A percentile compares a stretch with the other conserved stretches of the same genome.
These are phyloP conservation scores for Lactifluus pinguis DNA, from an alignment of 768 basidiomycete genomes.

Conservation along the genomic window DNA sequence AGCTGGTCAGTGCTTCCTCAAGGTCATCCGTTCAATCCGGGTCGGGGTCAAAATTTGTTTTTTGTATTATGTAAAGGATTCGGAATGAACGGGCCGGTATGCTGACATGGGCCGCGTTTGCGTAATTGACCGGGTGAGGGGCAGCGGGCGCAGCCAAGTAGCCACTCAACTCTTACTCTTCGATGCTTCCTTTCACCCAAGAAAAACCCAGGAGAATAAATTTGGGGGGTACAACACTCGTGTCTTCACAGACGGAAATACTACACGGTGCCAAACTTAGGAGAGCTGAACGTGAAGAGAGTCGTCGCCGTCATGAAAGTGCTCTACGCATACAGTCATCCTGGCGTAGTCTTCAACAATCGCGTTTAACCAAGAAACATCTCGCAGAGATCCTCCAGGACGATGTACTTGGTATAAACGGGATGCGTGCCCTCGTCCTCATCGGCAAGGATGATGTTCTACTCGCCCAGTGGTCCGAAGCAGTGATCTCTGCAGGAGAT, in stretches of 20 bases:
- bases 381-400: slow-evolving; percentile 42
- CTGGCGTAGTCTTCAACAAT: slow-evolving; percentile 50
- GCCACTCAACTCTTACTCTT: background rate
- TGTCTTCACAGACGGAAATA: slow-evolving; percentile 45
- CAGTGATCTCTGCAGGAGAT: slow-evolving; percentile 25
- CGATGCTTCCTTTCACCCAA: slow-evolving; percentile 39
- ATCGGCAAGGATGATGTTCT: slow-evolving; percentile 42
- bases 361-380: slow-evolving; percentile 32
- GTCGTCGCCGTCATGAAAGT: slow-evolving; percentile 46
- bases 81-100: background rate
- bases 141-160: background rate
- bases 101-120: background rate
- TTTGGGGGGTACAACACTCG: slow-evolving; percentile 54
- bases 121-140: background rate
- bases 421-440: slow-evolving; percentile 57
- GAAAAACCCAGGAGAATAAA: slow-evolving; percentile 58
- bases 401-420: slow-evolving; percentile 45
- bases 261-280: slow-evolving; percentile 54
- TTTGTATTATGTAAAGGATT: background rate
- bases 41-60: background rate
- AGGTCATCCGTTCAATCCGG: slow-evolving; percentile 15
- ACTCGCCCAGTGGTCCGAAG: slow-evolving; percentile 39
- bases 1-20: background rate
- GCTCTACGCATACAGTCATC: slow-evolving; percentile 58
- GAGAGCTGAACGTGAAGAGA: slow-evolving; percentile 47